Evolutionary conservation across 2,329 filamentous ascomycete species (phyloP).

Genomic region (Venturia carpophila): DNA sequence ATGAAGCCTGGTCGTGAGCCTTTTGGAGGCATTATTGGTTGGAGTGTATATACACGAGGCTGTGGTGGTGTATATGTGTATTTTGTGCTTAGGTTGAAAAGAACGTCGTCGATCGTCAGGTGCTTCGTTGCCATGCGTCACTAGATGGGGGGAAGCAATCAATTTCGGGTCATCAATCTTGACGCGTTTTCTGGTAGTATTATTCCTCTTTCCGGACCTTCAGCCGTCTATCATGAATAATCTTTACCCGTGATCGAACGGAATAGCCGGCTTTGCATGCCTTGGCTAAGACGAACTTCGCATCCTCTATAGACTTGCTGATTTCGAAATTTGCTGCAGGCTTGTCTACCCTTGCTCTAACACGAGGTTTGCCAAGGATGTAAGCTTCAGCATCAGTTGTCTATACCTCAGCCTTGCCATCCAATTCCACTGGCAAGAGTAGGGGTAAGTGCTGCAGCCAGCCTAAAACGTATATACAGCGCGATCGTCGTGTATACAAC

Average conservation of each 20-base stretch:
- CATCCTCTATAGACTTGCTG: neutral
- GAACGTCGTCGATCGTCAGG: neutral
- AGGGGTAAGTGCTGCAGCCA: neutral
- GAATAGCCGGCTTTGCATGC: neutral
- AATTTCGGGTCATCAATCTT: neutral
- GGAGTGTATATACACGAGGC: conserved; percentile 2
- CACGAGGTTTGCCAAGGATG: too few relatives aligned
- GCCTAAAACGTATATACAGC: neutral
- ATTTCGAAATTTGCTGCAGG: neutral
- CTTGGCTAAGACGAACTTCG: neutral
- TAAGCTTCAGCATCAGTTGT: too few relatives aligned
- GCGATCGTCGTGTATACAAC: neutral
- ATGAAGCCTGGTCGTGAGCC: conserved; percentile 3
- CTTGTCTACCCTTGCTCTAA: neutral
- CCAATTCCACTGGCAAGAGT: neutral
- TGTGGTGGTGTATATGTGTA: neutral
- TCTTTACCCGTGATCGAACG: neutral
- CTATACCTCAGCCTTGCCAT: neutral
- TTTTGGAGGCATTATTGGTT: neutral
- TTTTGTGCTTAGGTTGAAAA: neutral
- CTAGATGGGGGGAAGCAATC: neutral
- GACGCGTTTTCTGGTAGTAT: too few relatives aligned
- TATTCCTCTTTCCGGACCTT: too few relatives aligned
- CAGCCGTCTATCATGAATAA: too few relatives aligned
- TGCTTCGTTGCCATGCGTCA: neutral